Conservation (phyloP, 805 yeast genomes). For the Sugiyamaella qingdaonensis region DNA sequence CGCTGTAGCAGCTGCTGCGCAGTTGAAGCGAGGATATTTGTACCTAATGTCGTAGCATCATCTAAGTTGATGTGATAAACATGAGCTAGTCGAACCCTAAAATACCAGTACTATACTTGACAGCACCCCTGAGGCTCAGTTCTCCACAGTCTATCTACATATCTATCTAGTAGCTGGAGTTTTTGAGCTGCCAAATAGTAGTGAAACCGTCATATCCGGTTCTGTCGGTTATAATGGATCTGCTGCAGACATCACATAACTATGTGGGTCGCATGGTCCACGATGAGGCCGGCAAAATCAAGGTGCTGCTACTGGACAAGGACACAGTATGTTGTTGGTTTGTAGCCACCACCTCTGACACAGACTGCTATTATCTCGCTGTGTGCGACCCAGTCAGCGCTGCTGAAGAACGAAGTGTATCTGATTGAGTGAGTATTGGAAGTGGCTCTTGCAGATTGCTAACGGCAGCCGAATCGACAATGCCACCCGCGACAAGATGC, state of each 20-base stretch:
- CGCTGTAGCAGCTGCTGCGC: too few relatives aligned
- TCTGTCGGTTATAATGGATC: constrained; percentile 31
- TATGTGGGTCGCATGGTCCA: constrained; percentile 38
- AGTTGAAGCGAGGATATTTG: too few relatives aligned
- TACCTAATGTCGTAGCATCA: too few relatives aligned
- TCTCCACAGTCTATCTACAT: too few relatives aligned
- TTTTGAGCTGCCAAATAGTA: too few relatives aligned
- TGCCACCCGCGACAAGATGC: constrained; percentile 57
- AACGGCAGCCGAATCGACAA: constrained; percentile 47
- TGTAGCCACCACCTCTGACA: constrained; percentile 1
- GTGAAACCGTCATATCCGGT: background rate
- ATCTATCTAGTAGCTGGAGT: too few relatives aligned
- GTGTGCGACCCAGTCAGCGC: constrained; percentile 80
- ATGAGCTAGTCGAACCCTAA: too few relatives aligned
- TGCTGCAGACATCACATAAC: constrained; percentile 34
- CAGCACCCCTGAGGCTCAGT: too few relatives aligned
- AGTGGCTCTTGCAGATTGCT: background rate
- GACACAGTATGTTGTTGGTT: constrained; percentile 45
- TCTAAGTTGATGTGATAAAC: too few relatives aligned
- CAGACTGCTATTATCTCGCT: constrained; percentile 75
- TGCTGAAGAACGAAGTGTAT: constrained; percentile 79
- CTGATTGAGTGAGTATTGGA: constrained; percentile 50
- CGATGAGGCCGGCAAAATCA: constrained; percentile 38
- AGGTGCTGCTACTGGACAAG: constrained; percentile 73
- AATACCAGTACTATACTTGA: too few relatives aligned